These are phyloP conservation scores for Glycine soja DNA, from an alignment of 306 rosid species.

Conservation along the genomic window DNA sequence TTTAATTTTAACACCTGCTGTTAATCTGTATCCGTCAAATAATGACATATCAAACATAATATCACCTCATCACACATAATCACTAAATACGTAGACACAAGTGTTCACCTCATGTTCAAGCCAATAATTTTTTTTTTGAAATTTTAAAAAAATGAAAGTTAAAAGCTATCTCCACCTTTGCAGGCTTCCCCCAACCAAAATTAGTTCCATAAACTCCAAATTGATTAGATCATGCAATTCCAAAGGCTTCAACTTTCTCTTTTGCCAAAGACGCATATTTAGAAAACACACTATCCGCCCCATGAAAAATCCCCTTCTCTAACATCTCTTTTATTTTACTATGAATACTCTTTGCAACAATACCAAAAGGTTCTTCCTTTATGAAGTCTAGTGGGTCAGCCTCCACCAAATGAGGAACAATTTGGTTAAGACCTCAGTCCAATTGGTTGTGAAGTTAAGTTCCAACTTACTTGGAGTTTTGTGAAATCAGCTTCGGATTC, in stretches of 20 bases:
- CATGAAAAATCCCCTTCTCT: constrained; percentile 24
- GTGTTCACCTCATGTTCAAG: no score
- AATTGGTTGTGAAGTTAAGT: background rate
- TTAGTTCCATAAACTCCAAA: constrained; percentile 55
- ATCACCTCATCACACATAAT: no score
- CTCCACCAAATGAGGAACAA: background rate
- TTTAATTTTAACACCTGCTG: no score
- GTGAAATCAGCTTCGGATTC: constrained; percentile 54
- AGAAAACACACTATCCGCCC: background rate
- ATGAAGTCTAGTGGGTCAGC: background rate
- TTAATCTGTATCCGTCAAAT: no score
- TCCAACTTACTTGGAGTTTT: constrained; percentile 44
- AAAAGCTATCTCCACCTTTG: constrained; percentile 56
- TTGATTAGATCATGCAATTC: constrained; percentile 53
- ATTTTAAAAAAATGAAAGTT: no score
- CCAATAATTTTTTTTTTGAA: no score
- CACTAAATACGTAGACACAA: no score
- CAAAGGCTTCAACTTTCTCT: background rate
- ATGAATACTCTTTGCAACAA: constrained; percentile 15
- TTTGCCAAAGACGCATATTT: background rate
- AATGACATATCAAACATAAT: no score
- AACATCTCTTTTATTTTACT: background rate
- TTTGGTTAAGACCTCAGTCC: background rate
- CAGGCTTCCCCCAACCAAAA: constrained; percentile 63
- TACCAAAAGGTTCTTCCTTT: constrained; percentile 38